Conservation (phyloP, 257 asterid genomes). For the Cinchona pubescens region DNA sequence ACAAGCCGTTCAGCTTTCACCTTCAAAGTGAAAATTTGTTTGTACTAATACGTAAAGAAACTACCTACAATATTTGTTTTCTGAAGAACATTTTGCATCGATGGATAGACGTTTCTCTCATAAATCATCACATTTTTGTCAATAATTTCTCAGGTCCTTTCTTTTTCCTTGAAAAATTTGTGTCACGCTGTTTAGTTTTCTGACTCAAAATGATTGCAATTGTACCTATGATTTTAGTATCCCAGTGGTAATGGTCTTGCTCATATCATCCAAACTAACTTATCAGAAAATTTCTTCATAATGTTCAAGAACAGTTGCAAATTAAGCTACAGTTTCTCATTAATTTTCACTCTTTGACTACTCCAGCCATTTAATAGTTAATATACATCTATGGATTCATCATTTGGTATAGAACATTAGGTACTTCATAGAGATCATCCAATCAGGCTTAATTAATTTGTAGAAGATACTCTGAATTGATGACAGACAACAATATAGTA, state of each 20-base stretch:
- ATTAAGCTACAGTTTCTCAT: background rate
- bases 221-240: background rate
- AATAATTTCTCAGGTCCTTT: background rate
- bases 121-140: background rate
- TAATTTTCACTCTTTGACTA: too few relatives aligned
- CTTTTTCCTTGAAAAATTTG: background rate
- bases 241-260: background rate
- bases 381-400: background rate
- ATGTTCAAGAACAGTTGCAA: background rate
- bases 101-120: background rate
- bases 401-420: background rate
- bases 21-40: conserved; percentile 21
- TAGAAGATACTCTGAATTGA: background rate
- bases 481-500: background rate
- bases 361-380: background rate
- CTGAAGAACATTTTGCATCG: background rate
- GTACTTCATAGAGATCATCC: background rate
- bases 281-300: background rate
- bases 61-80: background rate
- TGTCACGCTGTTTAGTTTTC: background rate
- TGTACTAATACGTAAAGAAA: background rate
- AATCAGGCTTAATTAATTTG: background rate
- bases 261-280: background rate
- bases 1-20: conserved; percentile 80
- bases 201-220: background rate